Base-by-base conservation (phyloP, 2,329 filamentous ascomycete genomes). In the Xylaria sp. region DNA sequence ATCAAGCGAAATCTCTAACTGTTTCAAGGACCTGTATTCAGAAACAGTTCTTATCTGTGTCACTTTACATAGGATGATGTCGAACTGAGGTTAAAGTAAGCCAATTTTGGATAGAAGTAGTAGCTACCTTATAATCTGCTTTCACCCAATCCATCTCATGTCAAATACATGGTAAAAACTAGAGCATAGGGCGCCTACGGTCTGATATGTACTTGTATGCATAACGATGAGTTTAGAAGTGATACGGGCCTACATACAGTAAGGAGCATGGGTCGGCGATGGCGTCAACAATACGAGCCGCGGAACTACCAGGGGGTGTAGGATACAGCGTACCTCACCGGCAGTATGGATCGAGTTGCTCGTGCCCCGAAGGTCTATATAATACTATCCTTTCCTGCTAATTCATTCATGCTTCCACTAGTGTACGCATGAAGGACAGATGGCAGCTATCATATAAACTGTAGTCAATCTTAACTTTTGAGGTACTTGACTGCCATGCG, bases 281-380 rank as follows among this genome's bases (percentile, higher is more conserved):
- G 59, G 68, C 66, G 68, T 68, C 62, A 66, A 71, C 62, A 64
- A 66, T 65, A 68, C 66, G 66, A 68, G 25, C 49, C 28, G 41
- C 15, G 20, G 18, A 2, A 61, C 28, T 28, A 28, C 28, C 28
- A 28, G 28, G 28, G 28, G 28, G 28, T 2, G 1, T 28, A 28
- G 28, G 28, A 28, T 28, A 28, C 28, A 39, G 20, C 15, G 46
- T 48, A 48, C 46, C 9, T 18, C 20, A 23, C 33, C 46, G 18
- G 18, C 12, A 6, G 41, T 43, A 18, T 52, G 18, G 25, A 39
- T 46, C 23, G 10, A 58, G 23, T 13, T 25, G 25, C 57, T 46
- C 58, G 36, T 57, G 20, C 41, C 20, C 13, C 46, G 13, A 20
- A 36, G 39, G n/a, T 31, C 49, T 41, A 25, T 41, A 41, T 15